phyloP scores from a whole-genome alignment of 2,329 filamentous ascomycete genomes.

The Lachnellula hyalina region DNA sequence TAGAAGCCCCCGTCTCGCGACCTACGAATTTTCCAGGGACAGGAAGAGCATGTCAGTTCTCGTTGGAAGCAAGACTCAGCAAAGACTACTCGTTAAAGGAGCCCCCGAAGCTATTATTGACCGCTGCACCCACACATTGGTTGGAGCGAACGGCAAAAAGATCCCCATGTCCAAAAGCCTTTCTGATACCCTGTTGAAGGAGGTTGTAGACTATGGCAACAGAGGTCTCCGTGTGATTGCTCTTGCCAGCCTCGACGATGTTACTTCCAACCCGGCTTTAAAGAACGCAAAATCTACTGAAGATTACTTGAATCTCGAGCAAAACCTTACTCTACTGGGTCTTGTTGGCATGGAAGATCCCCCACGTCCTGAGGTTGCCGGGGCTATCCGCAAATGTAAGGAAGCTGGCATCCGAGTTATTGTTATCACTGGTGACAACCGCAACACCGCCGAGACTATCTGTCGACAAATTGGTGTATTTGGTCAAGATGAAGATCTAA shows the following conservation, averaged over 20 bases:
- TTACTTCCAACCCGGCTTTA: conserved; percentile 64
- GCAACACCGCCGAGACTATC: conserved; percentile 94
- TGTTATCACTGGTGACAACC: conserved; percentile 97
- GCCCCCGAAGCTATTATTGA: conserved; percentile 93
- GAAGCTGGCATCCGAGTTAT: conserved; percentile 93
- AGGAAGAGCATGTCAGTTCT: conserved; percentile 99
- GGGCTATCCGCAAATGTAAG: conserved; percentile 82
- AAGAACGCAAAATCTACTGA: conserved; percentile 72
- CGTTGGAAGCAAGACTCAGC: conserved; percentile 61
- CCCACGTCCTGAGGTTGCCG: conserved; percentile 83
- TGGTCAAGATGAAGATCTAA: conserved; percentile 71
- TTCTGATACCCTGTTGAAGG: conserved; percentile 63
- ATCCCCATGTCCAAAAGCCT: conserved; percentile 68
- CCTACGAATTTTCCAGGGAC: conserved; percentile 95
- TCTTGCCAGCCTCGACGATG: conserved; percentile 75
- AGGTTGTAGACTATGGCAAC: conserved; percentile 87
- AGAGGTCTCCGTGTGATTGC: conserved; percentile 91
- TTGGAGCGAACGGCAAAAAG: conserved; percentile 73
- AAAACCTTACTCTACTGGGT: conserved; percentile 89
- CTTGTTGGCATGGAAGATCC: conserved; percentile 96
- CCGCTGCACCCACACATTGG: conserved; percentile 75
- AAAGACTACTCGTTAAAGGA: conserved; percentile 91
- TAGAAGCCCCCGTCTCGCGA: conserved; percentile 68
- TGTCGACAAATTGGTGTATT: conserved; percentile 97
- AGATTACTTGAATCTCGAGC: conserved; percentile 83